Evolutionary conservation across 306 rosid species (phyloP), one percentile per base, ranked within the genome.

Genomic region (Biancaea sappan): DNA sequence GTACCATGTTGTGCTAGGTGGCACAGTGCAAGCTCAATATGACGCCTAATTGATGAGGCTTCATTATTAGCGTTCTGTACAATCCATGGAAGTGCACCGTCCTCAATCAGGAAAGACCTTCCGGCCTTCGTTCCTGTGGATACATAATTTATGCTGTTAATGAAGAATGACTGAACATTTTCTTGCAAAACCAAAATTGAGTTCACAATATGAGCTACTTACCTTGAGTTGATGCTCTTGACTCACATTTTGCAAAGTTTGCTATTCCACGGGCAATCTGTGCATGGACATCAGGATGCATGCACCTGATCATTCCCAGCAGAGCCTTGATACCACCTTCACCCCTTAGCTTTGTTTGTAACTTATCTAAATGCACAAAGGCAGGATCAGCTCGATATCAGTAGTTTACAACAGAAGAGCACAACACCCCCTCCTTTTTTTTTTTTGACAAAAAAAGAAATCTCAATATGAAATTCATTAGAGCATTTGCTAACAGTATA

Each of bases 211-310:
- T 5, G 52, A 57, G 50, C 4, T 24, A 35, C 38, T 84, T 86
- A 92, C 99, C 99, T 88, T 90, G 98, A 47, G 86, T 87, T 51
- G 97, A 90, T 21, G 97, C 96, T 82, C 98, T 90, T 37, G 98
- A 95, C 77, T 95, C 99, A 31, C 99, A 95, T 81, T 95, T 95
- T 0, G 99, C 98, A 12, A 86, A 95, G 81, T 95, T 92, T 1
- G 99, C 99, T 74, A 95, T 90, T 81, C 99, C 99, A 43, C 99
- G 96, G 69, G 99, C 98, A 82, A 92, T 96, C 84, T 95, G 99
- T 24, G 99, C 99, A 71, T 92, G 97, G 52, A 95, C 99, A 81
- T 95, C 99, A 47, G 97, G 94, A 86, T 95, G 99, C 50, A 84
- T 88, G 79, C 97, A 87, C 83, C 98, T 86, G 82, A 95, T 90